Evolutionary conservation across 495 filamentous ascomycete genomes (phyloP).

Genomic region (Tuber umbilicatum): DNA sequence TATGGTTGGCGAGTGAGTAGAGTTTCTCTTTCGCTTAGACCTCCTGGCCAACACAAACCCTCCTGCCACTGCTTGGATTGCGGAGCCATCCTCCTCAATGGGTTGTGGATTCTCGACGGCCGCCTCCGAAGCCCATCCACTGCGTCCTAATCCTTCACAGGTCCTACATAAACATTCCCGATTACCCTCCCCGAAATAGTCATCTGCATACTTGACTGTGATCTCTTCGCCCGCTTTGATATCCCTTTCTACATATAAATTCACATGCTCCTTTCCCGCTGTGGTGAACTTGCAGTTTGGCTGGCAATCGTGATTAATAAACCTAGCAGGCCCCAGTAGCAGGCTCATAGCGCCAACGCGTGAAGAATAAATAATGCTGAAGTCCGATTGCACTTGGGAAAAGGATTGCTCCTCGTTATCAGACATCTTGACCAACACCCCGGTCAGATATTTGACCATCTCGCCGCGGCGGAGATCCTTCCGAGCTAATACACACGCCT

Average conservation of each 20-base stretch:
- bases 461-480: conserved; percentile 70
- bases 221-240: conserved; percentile 85
- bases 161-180: conserved; percentile 88
- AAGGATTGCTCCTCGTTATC: conserved; percentile 79
- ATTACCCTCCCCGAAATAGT: conserved; percentile 93
- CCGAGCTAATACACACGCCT: conserved; percentile 81
- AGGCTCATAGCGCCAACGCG: conserved; percentile 79
- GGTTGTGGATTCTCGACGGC: conserved; percentile 26
- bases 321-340: conserved; percentile 89
- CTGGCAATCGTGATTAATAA: conserved; percentile 95
- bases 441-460: conserved; percentile 80
- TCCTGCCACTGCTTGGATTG: conserved; percentile 1
- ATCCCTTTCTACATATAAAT: conserved; percentile 69
- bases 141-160: conserved; percentile 67
- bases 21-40: conserved; percentile 22
- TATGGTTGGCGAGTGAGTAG: conserved; percentile 8
- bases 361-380: conserved; percentile 91
- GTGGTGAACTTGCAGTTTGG: conserved; percentile 84
- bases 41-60: conserved; percentile 7
- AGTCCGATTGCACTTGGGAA: conserved; percentile 73
- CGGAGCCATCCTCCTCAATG: conserved; percentile 42
- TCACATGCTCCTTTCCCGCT: conserved; percentile 74
- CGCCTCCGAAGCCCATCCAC: conserved; percentile 65
- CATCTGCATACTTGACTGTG: conserved; percentile 87
- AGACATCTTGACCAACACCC: conserved; percentile 83